phyloP scores from a whole-genome alignment of 345 rosid species.

The Brassica rapa region DNA sequence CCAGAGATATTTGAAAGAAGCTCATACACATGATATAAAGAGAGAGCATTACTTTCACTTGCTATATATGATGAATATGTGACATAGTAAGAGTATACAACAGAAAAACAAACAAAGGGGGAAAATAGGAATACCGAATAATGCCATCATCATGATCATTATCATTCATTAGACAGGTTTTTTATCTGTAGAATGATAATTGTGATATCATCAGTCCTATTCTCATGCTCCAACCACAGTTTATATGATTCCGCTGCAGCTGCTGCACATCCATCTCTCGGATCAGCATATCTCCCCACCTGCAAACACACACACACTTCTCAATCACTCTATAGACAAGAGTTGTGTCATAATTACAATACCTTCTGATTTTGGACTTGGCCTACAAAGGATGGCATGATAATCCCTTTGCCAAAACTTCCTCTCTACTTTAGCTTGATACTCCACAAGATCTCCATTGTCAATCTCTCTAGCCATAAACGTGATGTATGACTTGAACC shows the following conservation, averaged over 20 bases:
- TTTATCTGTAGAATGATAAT: conserved; percentile 83
- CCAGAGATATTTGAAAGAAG: conserved; percentile 45
- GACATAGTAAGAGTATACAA: conserved; percentile 4
- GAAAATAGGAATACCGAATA: not conserved
- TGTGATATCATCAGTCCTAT: conserved; percentile 96
- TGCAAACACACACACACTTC: conserved; percentile 34
- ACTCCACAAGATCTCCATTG: conserved; percentile 13
- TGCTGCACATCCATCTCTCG: conserved; percentile 89
- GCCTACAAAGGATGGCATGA: conserved; percentile 19
- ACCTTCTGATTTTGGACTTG: conserved; percentile 11
- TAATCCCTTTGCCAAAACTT: not conserved
- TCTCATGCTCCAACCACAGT: conserved; percentile 84
- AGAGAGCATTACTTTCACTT: conserved; percentile 26
- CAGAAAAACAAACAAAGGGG: conserved; percentile 13
- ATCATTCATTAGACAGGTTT: conserved; percentile 59
- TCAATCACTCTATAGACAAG: too few species aligned
- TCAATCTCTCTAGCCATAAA: conserved; percentile 17
- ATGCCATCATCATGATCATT: conserved; percentile 9
- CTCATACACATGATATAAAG: conserved; percentile 9
- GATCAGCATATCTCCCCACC: conserved; percentile 76
- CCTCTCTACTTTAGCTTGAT: conserved; percentile 27
- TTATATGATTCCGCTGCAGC: conserved; percentile 92
- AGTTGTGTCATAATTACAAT: not conserved
- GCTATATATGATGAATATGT: conserved; percentile 32
- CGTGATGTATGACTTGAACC: conserved; percentile 10